Conservation (phyloP, 257 asterid genomes). For the Petunia secreta region DNA sequence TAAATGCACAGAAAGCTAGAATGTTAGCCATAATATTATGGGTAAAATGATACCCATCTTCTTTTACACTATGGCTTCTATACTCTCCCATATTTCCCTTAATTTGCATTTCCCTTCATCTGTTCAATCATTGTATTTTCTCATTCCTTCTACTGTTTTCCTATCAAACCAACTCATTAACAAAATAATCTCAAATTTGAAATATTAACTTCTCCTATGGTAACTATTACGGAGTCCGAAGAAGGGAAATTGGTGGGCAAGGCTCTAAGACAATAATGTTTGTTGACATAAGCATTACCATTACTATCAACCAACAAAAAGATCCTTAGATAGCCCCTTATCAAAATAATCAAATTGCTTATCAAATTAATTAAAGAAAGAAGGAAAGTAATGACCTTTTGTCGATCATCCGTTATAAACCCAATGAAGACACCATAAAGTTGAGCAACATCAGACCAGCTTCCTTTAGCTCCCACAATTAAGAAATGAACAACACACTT, state of each 20-base stretch:
- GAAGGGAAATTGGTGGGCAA: neutral
- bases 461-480: constrained; percentile 53
- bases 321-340: neutral
- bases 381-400: constrained; percentile 52
- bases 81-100: neutral
- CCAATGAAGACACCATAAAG: constrained; percentile 55
- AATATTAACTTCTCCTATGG: neutral
- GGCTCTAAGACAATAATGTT: neutral
- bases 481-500: constrained; percentile 63
- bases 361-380: neutral
- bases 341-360: neutral
- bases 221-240: neutral
- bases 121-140: neutral
- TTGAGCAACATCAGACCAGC: constrained; percentile 64
- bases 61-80: neutral
- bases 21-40: neutral
- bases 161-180: neutral
- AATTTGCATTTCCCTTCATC: neutral
- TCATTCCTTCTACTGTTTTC: neutral
- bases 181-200: neutral
- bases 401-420: constrained; percentile 59
- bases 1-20: neutral
- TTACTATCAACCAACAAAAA: neutral
- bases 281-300: neutral
- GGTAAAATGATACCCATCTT: neutral